phyloP scores from a whole-genome alignment of 2,329 filamentous ascomycete genomes.

The Penicillium expansum region DNA sequence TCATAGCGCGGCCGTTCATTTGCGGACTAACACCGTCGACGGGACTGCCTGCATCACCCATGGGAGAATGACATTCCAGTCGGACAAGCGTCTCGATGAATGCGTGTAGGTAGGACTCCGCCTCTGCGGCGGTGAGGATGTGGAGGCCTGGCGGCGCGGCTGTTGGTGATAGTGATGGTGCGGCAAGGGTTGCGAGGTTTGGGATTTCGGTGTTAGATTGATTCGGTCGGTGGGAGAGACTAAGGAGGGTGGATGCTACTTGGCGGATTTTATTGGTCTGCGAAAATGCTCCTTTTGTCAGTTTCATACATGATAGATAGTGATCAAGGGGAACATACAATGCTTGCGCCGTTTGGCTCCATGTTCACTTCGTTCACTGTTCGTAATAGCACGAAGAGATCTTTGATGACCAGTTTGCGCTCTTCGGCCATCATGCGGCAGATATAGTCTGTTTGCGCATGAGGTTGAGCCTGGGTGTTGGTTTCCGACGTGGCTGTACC shows the following conservation, averaged over 20 bases:
- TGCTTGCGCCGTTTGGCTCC: slow-evolving; percentile 67
- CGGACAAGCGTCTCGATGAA: slow-evolving; percentile 74
- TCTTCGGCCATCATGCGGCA: slow-evolving; percentile 68
- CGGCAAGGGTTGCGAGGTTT: slow-evolving; percentile 18
- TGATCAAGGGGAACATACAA: slow-evolving; percentile 49
- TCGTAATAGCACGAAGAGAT: slow-evolving; percentile 70
- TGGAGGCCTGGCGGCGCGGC: slow-evolving; percentile 39
- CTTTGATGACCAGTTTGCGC: slow-evolving; percentile 75
- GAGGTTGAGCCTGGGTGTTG: slow-evolving; percentile 28
- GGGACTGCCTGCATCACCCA: slow-evolving; percentile 29
- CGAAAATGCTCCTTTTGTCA: background rate
- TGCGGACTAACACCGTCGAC: slow-evolving; percentile 45
- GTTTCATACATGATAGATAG: background rate
- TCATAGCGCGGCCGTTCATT: slow-evolving; percentile 33
- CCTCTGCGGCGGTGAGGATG: slow-evolving; percentile 46
- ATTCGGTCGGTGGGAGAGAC: slow-evolving; percentile 55
- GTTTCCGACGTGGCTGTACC: slow-evolving; percentile 7
- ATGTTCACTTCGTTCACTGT: slow-evolving; percentile 82
- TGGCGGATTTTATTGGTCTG: slow-evolving; percentile 80
- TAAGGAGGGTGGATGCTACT: slow-evolving; percentile 75
- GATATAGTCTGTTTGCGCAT: slow-evolving; percentile 49
- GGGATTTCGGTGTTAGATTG: slow-evolving; percentile 20
- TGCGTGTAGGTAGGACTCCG: slow-evolving; percentile 68
- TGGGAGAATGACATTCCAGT: slow-evolving; percentile 60
- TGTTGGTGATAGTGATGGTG: slow-evolving; percentile 66